These are phyloP conservation scores for Scutellaria barbata DNA, from an alignment of 257 asterid species.

Conservation along the genomic window DNA sequence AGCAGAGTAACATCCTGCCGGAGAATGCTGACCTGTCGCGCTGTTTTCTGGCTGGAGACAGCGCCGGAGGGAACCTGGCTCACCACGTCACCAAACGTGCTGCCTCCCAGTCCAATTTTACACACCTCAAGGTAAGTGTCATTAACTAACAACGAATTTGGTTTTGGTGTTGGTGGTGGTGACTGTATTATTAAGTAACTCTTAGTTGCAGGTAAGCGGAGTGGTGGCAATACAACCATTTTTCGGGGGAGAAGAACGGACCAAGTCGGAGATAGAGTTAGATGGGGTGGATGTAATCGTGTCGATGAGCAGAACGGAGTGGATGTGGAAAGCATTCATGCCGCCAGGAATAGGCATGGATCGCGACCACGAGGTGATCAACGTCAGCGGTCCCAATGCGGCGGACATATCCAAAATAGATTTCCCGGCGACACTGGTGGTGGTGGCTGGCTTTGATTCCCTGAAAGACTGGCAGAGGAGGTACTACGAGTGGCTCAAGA, in stretches of 20 bases:
- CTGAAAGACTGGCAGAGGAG: conserved; percentile 72
- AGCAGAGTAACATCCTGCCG: conserved; percentile 46
- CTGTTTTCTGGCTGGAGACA: conserved; percentile 79
- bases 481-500: conserved; percentile 68
- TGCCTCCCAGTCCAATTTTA: conserved; percentile 45
- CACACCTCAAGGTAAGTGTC: conserved; percentile 47
- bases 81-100: conserved; percentile 72
- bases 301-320: conserved; percentile 50
- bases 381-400: conserved; percentile 77
- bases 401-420: conserved; percentile 56
- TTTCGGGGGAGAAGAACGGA: conserved; percentile 76
- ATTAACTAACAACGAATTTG: neutral
- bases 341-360: conserved; percentile 45
- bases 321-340: conserved; percentile 70
- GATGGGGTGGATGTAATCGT: conserved; percentile 47
- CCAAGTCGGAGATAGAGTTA: conserved; percentile 55
- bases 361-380: conserved; percentile 66
- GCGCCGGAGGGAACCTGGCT: conserved; percentile 80
- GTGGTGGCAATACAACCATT: conserved; percentile 74
- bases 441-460: conserved; percentile 69
- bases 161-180: too few species aligned
- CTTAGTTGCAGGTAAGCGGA: conserved; percentile 65
- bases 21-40: conserved; percentile 61
- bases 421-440: conserved; percentile 72
- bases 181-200: too few species aligned